Percentiles rank a stretch among this genome's conserved stretches.
phyloP scores from a whole-genome alignment of 1,284 basidiomycete genomes.

The Gastroboletus turbinatus region DNA sequence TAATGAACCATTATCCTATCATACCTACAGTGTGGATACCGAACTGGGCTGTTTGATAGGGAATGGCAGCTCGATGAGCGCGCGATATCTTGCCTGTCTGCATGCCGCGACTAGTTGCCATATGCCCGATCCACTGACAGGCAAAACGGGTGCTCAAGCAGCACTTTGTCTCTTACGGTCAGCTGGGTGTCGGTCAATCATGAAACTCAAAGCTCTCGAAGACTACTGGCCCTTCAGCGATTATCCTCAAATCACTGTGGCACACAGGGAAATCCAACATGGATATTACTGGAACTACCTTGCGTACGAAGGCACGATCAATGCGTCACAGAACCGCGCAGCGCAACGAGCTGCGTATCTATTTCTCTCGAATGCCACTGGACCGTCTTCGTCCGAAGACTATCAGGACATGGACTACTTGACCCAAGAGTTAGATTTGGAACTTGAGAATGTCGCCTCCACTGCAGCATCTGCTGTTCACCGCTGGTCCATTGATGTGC shows the following conservation, averaged over 20 bases:
- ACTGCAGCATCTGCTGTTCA: neutral
- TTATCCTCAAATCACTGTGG: neutral
- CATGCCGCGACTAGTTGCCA: conserved; percentile 36
- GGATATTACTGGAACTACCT: neutral
- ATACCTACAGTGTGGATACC: neutral
- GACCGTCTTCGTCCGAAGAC: too few relatives aligned
- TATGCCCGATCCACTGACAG: conserved; percentile 44
- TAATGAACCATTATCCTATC: neutral
- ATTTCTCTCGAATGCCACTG: neutral
- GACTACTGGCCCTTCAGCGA: neutral
- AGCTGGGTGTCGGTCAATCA: conserved; percentile 39
- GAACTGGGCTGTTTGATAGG: too few relatives aligned
- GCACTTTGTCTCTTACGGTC: conserved; percentile 40
- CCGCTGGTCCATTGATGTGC: neutral
- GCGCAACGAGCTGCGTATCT: neutral
- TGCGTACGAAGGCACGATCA: neutral
- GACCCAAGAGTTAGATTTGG: neutral
- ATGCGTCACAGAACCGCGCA: neutral
- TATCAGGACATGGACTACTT: too few relatives aligned
- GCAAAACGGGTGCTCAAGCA: conserved; percentile 44
- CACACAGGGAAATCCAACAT: neutral
- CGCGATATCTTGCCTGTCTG: too few relatives aligned
- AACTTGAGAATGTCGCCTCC: conserved; percentile 3
- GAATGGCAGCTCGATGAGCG: too few relatives aligned
- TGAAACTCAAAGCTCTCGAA: conserved; percentile 20